These are phyloP conservation scores for Ogataea polymorpha DNA, from an alignment of 805 yeast species.

Conservation along the genomic window DNA sequence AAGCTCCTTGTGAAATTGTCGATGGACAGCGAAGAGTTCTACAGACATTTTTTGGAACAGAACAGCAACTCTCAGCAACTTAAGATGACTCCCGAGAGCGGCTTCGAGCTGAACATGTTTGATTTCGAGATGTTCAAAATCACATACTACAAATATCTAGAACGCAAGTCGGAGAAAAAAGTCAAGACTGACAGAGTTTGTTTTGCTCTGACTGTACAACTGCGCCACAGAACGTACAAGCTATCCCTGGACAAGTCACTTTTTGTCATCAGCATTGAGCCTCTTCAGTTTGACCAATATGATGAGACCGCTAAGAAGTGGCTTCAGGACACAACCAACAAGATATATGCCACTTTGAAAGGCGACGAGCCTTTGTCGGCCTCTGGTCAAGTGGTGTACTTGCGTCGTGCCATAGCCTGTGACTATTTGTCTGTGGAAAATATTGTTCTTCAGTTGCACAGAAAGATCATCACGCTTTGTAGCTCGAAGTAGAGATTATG, in stretches of 20 bases:
- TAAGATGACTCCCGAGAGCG: constrained; percentile 18
- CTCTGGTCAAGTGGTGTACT: constrained; percentile 18
- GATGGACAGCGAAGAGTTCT: constrained; percentile 8
- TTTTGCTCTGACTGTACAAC: constrained; percentile 21
- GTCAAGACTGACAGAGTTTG: constrained; percentile 19
- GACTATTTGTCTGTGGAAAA: constrained; percentile 19
- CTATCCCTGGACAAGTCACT: constrained; percentile 22
- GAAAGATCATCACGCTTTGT: constrained; percentile 10
- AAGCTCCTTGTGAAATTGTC: constrained; percentile 17
- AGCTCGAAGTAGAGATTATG: not conserved
- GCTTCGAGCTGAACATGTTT: constrained; percentile 21
- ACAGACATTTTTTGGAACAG: constrained; percentile 13
- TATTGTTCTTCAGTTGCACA: constrained; percentile 21
- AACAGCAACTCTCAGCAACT: constrained; percentile 14
- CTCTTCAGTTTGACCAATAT: constrained; percentile 4
- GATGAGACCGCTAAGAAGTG: constrained; percentile 14
- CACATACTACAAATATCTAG: constrained; percentile 23
- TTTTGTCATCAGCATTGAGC: constrained; percentile 25
- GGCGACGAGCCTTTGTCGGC: constrained; percentile 18
- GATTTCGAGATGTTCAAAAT: constrained; percentile 26
- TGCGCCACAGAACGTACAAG: constrained; percentile 20
- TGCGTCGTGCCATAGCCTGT: constrained; percentile 28
- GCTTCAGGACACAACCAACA: constrained; percentile 8
- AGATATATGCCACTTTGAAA: constrained; percentile 15
- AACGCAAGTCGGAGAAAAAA: constrained; percentile 22